Conservation (phyloP, 108 stramenopile genomes). For the Tribonema minus region DNA sequence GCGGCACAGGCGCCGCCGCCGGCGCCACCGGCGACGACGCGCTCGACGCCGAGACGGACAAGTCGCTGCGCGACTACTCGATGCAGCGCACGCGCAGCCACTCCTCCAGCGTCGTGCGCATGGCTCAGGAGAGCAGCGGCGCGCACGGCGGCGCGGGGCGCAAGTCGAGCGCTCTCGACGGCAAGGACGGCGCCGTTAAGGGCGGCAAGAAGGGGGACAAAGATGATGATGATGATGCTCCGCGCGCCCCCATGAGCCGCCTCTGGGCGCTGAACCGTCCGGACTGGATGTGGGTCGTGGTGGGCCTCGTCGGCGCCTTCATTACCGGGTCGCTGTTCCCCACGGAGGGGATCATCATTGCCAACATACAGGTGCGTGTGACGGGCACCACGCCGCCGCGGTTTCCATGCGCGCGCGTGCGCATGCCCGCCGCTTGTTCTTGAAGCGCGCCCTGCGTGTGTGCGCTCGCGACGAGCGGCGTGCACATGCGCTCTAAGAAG, state of each 20-base stretch:
- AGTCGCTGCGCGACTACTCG: too few relatives aligned
- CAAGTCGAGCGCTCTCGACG: too few relatives aligned
- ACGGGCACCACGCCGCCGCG: too few relatives aligned
- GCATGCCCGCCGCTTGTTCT: too few relatives aligned
- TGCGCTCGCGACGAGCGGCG: too few relatives aligned
- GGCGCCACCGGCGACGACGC: background rate
- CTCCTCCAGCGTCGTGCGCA: conserved; percentile 1
- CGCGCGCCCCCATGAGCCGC: conserved; percentile 46
- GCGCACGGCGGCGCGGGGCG: too few relatives aligned
- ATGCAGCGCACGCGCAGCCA: background rate
- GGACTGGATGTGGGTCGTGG: conserved; percentile 44
- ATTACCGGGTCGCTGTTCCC: conserved; percentile 45
- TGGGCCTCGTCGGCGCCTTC: conserved; percentile 49
- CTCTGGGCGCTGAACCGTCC: conserved; percentile 51
- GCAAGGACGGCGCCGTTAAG: background rate
- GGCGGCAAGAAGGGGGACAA: conserved; percentile 43
- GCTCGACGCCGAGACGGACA: too few relatives aligned
- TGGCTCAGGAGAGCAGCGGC: too few relatives aligned
- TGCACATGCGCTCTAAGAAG: too few relatives aligned
- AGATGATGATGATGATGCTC: conserved; percentile 34
- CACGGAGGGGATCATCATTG: conserved; percentile 53
- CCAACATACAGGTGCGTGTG: conserved; percentile 47
- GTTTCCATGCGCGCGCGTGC: too few relatives aligned
- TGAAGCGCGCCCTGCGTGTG: too few relatives aligned
- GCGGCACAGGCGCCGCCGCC: background rate